These are phyloP conservation scores for Daphne laureola DNA, from an alignment of 441 rosid species.

Conservation along the genomic window DNA sequence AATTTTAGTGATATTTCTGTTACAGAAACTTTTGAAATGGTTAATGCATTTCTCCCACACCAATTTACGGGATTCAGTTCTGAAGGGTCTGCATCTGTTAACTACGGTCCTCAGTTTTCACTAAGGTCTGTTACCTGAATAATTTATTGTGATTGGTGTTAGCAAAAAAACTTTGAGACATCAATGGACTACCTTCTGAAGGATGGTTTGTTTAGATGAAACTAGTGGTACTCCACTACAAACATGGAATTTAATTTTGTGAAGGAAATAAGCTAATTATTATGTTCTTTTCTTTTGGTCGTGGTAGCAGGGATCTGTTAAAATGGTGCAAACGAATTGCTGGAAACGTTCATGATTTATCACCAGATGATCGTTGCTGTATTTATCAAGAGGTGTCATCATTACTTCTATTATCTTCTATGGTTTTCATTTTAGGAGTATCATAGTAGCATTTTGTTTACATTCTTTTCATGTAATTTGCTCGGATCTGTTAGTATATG, in stretches of 20 bases:
- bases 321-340: slow-evolving; percentile 94
- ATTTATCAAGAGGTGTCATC: slow-evolving; percentile 77
- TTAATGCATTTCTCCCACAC: slow-evolving; percentile 33
- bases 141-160: slow-evolving; percentile 1
- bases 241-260: not conserved
- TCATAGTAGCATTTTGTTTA: slow-evolving; percentile 1
- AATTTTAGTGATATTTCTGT: slow-evolving; percentile 9
- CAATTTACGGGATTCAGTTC: slow-evolving; percentile 31
- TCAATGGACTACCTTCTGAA: too few relatives aligned
- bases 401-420: not conserved
- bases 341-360: slow-evolving; percentile 27
- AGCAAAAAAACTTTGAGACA: too few relatives aligned
- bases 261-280: slow-evolving; percentile 3
- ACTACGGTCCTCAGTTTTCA: slow-evolving; percentile 56
- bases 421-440: slow-evolving; percentile 2
- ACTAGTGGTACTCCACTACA: too few relatives aligned
- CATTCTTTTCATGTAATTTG: slow-evolving; percentile 4
- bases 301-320: slow-evolving; percentile 77
- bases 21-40: slow-evolving; percentile 69
- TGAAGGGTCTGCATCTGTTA: slow-evolving; percentile 31
- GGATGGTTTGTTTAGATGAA: too few relatives aligned
- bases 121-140: slow-evolving; percentile 43
- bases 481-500: not conserved
- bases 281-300: slow-evolving; percentile 17
- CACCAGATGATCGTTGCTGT: slow-evolving; percentile 39